phyloP scores from a whole-genome alignment of 1,284 basidiomycete species.

The Malassezia japonica region DNA sequence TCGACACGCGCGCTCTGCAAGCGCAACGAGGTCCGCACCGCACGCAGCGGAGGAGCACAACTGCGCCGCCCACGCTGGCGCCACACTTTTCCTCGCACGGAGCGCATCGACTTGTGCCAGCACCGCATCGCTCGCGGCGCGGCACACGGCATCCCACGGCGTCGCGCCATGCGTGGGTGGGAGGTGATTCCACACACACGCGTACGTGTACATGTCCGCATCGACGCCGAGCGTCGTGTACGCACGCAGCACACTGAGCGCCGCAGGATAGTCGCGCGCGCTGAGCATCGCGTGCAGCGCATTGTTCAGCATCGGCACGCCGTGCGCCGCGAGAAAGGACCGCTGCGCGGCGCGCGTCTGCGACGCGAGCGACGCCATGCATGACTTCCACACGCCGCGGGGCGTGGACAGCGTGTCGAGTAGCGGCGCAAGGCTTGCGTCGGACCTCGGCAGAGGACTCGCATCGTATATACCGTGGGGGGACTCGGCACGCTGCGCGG shows the following conservation, averaged over 20 bases:
- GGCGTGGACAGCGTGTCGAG: neutral
- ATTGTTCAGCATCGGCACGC: slow-evolving; percentile 4
- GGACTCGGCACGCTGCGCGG: no score
- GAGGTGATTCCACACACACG: slow-evolving; percentile 4
- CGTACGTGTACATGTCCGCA: slow-evolving; percentile 5
- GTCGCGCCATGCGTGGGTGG: no score
- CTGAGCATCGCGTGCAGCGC: slow-evolving; percentile 5
- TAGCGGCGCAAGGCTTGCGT: neutral
- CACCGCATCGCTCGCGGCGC: no score
- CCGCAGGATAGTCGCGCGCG: slow-evolving; percentile 2
- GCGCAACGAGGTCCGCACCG: neutral
- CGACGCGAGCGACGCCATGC: neutral
- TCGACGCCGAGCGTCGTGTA: neutral
- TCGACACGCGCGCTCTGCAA: no score
- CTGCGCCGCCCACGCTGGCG: no score
- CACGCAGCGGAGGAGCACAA: no score
- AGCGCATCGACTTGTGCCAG: no score
- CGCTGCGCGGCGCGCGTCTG: neutral
- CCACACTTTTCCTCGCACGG: no score
- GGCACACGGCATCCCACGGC: no score
- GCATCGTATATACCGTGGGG: no score
- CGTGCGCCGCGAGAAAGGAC: neutral
- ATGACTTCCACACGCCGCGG: neutral
- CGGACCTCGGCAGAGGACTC: no score
- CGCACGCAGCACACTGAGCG: slow-evolving; percentile 1